Evolutionary conservation across 371 early-diverging fungal species (phyloP).

Genomic region (Nematocida displodere): DNA sequence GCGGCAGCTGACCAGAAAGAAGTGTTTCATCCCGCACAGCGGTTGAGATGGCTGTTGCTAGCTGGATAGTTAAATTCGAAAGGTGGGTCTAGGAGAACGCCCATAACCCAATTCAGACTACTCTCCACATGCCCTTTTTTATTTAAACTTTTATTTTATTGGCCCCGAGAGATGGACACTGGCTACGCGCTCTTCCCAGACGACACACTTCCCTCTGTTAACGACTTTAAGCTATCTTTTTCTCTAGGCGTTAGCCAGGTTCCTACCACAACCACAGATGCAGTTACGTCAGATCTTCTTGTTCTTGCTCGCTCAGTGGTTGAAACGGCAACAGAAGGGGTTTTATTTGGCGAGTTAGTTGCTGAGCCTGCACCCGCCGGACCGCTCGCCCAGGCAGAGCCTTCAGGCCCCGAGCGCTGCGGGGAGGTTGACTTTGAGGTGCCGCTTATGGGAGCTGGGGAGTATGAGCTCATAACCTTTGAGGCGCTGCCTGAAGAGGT

Average conservation of each 20-base stretch:
- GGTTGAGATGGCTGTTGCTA: constrained; percentile 56
- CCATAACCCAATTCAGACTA: constrained; percentile 57
- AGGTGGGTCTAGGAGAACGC: constrained; percentile 35
- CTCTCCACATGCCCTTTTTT: constrained; percentile 49
- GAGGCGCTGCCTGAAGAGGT: not conserved
- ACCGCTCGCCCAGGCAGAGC: not conserved
- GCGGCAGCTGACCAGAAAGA: constrained; percentile 55
- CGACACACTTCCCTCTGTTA: not conserved
- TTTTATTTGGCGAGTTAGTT: not conserved
- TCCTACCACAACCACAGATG: not conserved
- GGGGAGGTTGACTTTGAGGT: constrained; percentile 6
- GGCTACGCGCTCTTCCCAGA: not conserved
- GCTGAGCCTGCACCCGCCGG: not conserved
- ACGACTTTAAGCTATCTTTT: not conserved
- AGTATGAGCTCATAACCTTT: not conserved
- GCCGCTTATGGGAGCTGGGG: not conserved
- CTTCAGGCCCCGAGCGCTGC: not conserved
- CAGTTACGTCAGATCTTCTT: not conserved
- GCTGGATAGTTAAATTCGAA: constrained; percentile 56
- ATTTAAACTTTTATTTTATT: constrained; percentile 23
- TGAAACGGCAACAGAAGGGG: not conserved
- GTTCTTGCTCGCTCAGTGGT: not conserved
- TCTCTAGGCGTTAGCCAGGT: not conserved
- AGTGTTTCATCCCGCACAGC: not conserved
- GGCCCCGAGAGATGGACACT: no score